Evolutionary conservation across 805 yeast genomes (phyloP), one percentile per base, ranked within the genome.

Genomic region (Blastobotrys chiropterorum): DNA sequence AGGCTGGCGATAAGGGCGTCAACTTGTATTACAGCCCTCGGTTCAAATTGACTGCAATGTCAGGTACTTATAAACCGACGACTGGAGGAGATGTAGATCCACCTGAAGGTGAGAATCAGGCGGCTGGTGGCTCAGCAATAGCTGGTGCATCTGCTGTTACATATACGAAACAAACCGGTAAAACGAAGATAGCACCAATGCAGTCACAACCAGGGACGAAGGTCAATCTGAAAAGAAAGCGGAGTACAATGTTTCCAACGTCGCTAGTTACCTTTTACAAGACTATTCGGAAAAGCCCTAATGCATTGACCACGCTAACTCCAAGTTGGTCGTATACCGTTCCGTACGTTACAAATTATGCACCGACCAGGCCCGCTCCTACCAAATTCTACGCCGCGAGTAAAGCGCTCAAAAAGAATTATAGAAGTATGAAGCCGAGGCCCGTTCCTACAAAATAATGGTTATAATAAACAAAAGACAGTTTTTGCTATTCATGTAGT

Each of bases 131-230:
- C 7, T 64, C 72, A 5, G 72, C 78, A 3, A 68, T 70, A 4
- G 72, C 54, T 42, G 69, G 81, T 0, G 68, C 65, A 11, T 82
- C 89, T 2, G 85, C 83, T 2, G 71, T 90, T 4, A 77, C 95
- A 1, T 92, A 90, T 70, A 78, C 87, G 2, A 56, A 60, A 60
- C 98, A 92, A 71, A 84, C 94, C 0, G 96, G 96, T 30, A 67
- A 59, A 17, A 80, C 86, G 7, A 78, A 90, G 60, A 87, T 70
- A 67, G 97, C 98, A 1, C 97, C 97, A 49, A 88, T 90, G 96
- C 97, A 90, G 70, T 66, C 74, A 53, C 96, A 89, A 69, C 97
- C 99, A 3, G 86, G 84, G 2, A 62, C 85, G 1, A 71, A 70
- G 7, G 79, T 89, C 21, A 86, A 96, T 0, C 79, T 73, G 39